Evolutionary conservation across 1,284 basidiomycete genomes (phyloP).

Genomic region (Trametes sp.): DNA sequence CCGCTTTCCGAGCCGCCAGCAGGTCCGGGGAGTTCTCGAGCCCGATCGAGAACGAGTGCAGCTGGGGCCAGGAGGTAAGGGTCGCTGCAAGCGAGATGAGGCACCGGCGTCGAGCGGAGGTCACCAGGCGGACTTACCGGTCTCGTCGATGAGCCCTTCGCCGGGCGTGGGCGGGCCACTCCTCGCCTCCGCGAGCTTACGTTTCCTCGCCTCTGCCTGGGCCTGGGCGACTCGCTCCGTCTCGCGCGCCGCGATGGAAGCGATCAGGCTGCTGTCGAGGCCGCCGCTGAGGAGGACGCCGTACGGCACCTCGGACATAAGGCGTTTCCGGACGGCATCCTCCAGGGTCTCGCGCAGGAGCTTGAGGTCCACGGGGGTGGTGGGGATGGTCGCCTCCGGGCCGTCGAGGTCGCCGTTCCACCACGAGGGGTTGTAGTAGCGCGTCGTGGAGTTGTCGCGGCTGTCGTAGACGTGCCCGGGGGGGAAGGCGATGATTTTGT

Average conservation of each 20-base stretch:
- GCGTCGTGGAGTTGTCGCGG: slow-evolving; percentile 73
- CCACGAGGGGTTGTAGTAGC: slow-evolving; percentile 91
- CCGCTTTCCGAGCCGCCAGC: slow-evolving; percentile 93
- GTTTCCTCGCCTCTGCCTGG: slow-evolving; percentile 76
- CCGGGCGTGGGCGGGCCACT: slow-evolving; percentile 68
- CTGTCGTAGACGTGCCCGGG: slow-evolving; percentile 97
- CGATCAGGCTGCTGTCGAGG: slow-evolving; percentile 96
- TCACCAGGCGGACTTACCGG: slow-evolving; percentile 50
- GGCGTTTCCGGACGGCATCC: slow-evolving; percentile 91
- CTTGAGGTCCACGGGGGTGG: slow-evolving; percentile 72
- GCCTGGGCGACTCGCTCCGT: slow-evolving; percentile 91
- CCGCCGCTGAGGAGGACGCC: slow-evolving; percentile 97
- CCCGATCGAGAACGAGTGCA: slow-evolving; percentile 99
- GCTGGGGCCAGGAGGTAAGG: slow-evolving; percentile 92
- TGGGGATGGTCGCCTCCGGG: slow-evolving; percentile 63
- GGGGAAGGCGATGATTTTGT: slow-evolving; percentile 95
- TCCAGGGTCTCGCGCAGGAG: slow-evolving; percentile 86
- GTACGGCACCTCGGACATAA: slow-evolving; percentile 99
- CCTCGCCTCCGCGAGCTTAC: slow-evolving; percentile 57
- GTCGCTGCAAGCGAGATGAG: slow-evolving; percentile 54
- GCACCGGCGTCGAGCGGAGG: background rate
- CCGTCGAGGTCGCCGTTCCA: slow-evolving; percentile 79
- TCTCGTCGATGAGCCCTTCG: slow-evolving; percentile 54
- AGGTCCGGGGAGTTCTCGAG: slow-evolving; percentile 96
- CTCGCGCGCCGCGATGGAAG: slow-evolving; percentile 95